Conservation (phyloP, 73 alveolate genomes). For the Paramecium tetraurelia region DNA sequence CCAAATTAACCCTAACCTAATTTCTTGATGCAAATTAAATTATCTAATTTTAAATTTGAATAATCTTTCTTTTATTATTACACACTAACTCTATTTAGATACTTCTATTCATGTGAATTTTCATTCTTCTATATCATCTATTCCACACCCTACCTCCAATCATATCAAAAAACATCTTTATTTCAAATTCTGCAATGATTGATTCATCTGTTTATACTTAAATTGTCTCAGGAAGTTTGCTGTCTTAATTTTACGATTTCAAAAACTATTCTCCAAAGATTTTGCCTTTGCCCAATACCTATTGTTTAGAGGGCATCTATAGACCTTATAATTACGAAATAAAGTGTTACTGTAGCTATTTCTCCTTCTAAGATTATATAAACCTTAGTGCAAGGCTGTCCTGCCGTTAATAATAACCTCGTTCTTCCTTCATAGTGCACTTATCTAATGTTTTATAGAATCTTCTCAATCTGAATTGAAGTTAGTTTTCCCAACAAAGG, state of each 20-base stretch:
- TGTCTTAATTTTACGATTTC: not conserved
- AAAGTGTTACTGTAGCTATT: not conserved
- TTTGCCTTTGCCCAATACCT: not conserved
- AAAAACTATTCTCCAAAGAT: not conserved
- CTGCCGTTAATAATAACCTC: slow-evolving; percentile 18
- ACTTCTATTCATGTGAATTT: slow-evolving; percentile 56
- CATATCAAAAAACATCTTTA: slow-evolving; percentile 21
- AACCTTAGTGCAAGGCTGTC: not conserved
- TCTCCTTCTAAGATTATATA: slow-evolving; percentile 50
- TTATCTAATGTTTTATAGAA: not conserved
- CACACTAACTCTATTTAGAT: slow-evolving; percentile 39
- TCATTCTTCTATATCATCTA: slow-evolving; percentile 46
- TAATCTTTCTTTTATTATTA: slow-evolving; percentile 22
- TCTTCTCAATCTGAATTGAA: slow-evolving; percentile 50
- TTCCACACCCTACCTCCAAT: slow-evolving; percentile 55
- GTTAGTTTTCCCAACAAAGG: slow-evolving; percentile 43
- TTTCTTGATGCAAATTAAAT: slow-evolving; percentile 58
- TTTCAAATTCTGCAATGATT: slow-evolving; percentile 18
- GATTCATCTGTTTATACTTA: not conserved
- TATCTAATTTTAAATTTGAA: slow-evolving; percentile 59
- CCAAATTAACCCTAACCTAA: slow-evolving; percentile 73
- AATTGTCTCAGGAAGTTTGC: not conserved
- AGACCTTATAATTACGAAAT: slow-evolving; percentile 8
- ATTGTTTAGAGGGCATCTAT: not conserved
- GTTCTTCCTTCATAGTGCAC: slow-evolving; percentile 16